phyloP scores from a whole-genome alignment of 1,284 basidiomycete genomes.

The Trichosporon sp. region DNA sequence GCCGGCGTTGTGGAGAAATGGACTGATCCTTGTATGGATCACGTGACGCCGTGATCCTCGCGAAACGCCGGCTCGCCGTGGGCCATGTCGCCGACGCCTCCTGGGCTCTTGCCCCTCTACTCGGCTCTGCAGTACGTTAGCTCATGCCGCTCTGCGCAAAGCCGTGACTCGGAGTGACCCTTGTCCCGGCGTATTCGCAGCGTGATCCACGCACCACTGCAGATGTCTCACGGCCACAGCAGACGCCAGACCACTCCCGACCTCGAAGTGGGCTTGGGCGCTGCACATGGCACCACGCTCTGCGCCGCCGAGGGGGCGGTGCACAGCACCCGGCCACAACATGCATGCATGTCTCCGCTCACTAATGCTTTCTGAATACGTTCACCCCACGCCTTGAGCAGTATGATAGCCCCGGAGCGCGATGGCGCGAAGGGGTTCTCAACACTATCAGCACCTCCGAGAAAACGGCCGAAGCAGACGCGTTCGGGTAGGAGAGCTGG shows the following conservation, averaged over 20 bases:
- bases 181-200: not conserved
- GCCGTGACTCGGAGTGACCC: not conserved
- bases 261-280: not conserved
- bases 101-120: not conserved
- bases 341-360: not conserved
- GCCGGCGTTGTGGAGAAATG: not conserved
- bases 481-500: not conserved
- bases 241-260: not conserved
- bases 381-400: not conserved
- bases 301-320: not conserved
- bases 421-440: not conserved
- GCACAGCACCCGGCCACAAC: not conserved
- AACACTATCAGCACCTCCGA: not conserved
- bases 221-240: not conserved
- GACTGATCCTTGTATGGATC: not conserved
- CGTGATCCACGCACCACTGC: not conserved
- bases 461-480: not conserved
- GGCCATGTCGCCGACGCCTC: slow-evolving; percentile 2
- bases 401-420: not conserved
- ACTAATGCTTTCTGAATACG: not conserved
- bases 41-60: slow-evolving; percentile 5
- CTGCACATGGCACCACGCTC: not conserved
- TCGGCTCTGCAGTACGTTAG: not conserved
- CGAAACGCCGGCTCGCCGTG: slow-evolving; percentile 1
- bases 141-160: slow-evolving; percentile 1